Percentiles rank a stretch among this genome's conserved stretches.
Evolutionary conservation across 768 basidiomycete species (phyloP).

Genomic region (Lentinula guzmanii): DNA sequence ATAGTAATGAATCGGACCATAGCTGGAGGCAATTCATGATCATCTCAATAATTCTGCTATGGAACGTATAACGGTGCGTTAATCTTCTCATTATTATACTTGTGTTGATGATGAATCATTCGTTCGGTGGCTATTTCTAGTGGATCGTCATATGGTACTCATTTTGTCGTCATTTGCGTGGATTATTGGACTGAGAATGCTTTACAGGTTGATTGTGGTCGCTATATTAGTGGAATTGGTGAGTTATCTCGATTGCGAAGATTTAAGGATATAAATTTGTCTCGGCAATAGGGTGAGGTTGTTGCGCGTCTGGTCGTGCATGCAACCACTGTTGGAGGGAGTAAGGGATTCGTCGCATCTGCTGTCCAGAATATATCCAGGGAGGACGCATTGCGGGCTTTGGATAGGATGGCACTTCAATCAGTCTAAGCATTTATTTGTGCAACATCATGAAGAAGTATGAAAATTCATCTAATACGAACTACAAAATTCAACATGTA

Average conservation of each 20-base stretch:
- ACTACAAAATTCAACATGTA: background rate
- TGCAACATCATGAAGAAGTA: background rate
- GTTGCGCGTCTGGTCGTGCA: slow-evolving; percentile 73
- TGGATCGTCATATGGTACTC: slow-evolving; percentile 42
- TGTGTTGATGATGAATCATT: background rate
- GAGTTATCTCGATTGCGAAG: slow-evolving; percentile 19
- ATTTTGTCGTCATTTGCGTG: slow-evolving; percentile 7
- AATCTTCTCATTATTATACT: slow-evolving; percentile 39
- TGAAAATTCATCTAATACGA: background rate
- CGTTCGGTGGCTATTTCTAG: background rate
- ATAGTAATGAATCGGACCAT: background rate
- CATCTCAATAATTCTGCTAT: slow-evolving; percentile 87
- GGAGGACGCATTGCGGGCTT: slow-evolving; percentile 32
- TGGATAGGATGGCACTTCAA: slow-evolving; percentile 28
- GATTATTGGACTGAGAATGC: background rate
- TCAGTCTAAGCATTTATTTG: background rate
- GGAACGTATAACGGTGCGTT: slow-evolving; percentile 67
- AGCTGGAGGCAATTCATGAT: slow-evolving; percentile 74
- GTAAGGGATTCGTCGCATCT: slow-evolving; percentile 3
- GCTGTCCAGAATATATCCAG: slow-evolving; percentile 19
- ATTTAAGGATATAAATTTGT: background rate
- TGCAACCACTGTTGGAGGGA: slow-evolving; percentile 26
- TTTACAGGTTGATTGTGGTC: slow-evolving; percentile 75
- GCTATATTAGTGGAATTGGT: slow-evolving; percentile 88
- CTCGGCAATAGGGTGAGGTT: slow-evolving; percentile 63